Evolutionary conservation across 2,329 filamentous ascomycete species (phyloP), one percentile per base, ranked within the genome.

Genomic region (Trichoderma koningiopsis): DNA sequence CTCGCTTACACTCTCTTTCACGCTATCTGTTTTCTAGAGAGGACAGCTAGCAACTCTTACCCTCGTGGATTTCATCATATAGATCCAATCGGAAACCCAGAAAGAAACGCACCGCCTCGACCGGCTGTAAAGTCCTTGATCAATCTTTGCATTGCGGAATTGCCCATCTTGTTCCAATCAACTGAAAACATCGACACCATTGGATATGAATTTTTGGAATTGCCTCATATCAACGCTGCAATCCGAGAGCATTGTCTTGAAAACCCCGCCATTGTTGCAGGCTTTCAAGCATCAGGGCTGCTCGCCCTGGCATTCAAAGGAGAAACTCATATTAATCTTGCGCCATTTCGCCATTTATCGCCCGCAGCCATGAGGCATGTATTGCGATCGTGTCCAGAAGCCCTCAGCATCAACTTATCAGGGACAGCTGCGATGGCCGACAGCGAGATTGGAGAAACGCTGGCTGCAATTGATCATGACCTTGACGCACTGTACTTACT

Each of bases 401-500:
- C 56, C 24, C 53, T 53, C 11, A 33, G 35, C 11, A 35, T 69
- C 19, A 59, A 69, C 14, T 22, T 66, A 2, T 65, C 31, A n/a
- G 68, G 60, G 16, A 57, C 49, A 24, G 16, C n/a, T 13, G 60
- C 53, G 11, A 55, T n/a, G 8, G 3, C 22, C 4, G 22, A 29
- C 19, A 7, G 29, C n/a, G 40, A 55, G 31, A 52, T 59, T 24
- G 4, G 2, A 13, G 29, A 27, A 7, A 59, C 40, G 10, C 14
- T 69, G 35, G n/a, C 29, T 7, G 13, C 40, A 16, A 52, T 43
- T 49, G 53, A 53, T 7, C 60, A 59, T 14, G 52, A 52, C 37
- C 68, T 69, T 5, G 29, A 65, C n/a, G 60, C 56, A 13, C 24
- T 69, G 16, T 65, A 33, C 24, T 55, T 69, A n/a, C 19, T 66